Conservation (phyloP, 345 rosid genomes). For the Camelina hispida region DNA sequence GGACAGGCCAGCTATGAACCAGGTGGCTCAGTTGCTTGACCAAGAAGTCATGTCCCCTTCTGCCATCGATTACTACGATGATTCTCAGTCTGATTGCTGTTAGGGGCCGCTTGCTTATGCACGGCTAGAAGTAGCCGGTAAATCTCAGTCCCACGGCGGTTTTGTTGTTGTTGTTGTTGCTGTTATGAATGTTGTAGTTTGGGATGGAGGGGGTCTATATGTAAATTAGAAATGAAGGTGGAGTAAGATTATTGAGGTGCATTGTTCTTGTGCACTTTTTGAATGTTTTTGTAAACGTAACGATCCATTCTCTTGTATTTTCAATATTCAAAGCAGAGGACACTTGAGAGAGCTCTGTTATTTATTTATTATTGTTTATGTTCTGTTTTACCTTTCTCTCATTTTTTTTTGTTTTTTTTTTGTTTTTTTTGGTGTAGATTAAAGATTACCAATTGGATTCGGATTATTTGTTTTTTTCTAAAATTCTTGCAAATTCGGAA, state of each 20-base stretch:
- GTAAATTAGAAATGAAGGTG: conserved; percentile 35
- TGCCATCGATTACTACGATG: conserved; percentile 69
- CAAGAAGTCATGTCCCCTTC: conserved; percentile 95
- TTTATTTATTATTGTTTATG: neutral
- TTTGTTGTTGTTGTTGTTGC: neutral
- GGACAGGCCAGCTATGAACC: conserved; percentile 86
- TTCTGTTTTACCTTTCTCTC: neutral
- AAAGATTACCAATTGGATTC: no score
- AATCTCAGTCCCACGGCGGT: neutral
- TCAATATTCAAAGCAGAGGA: neutral
- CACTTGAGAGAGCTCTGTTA: neutral
- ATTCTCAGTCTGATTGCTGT: conserved; percentile 84
- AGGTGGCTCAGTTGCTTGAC: conserved; percentile 83
- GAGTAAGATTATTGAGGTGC: conserved; percentile 29
- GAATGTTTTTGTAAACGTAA: neutral
- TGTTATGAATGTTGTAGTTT: conserved; percentile 12
- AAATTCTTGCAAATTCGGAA: neutral
- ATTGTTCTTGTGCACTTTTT: conserved; percentile 31
- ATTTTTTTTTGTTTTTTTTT: no score
- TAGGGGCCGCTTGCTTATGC: conserved; percentile 16
- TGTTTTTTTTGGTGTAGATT: no score
- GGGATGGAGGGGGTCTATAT: conserved; percentile 6
- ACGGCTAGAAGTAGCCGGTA: neutral
- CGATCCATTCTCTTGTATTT: neutral
- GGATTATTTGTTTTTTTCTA: no score